Conservation (phyloP, 2,329 filamentous ascomycete species). For the Epicoccum nigrum region DNA sequence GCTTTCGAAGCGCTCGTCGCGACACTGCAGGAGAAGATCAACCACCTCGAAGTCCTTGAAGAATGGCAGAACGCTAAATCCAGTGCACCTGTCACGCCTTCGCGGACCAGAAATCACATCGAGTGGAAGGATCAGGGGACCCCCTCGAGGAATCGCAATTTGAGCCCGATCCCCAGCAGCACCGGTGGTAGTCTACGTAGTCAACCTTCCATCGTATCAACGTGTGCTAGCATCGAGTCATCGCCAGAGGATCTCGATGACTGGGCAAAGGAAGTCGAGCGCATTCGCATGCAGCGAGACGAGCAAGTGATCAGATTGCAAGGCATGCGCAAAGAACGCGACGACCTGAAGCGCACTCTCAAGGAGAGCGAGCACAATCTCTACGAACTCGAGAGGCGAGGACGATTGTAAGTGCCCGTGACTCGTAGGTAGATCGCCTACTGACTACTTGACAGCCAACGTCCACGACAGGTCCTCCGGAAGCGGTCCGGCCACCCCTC, state of each 20-base stretch:
- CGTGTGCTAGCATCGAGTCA: conserved; percentile 25
- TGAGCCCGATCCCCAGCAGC: conserved; percentile 15
- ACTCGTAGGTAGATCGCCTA: not conserved
- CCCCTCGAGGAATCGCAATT: conserved; percentile 12
- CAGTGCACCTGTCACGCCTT: conserved; percentile 11
- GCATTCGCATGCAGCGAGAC: conserved; percentile 41
- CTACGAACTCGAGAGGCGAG: conserved; percentile 34
- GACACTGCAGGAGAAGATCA: conserved; percentile 39
- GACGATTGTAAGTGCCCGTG: conserved; percentile 7
- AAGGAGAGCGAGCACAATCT: conserved; percentile 43
- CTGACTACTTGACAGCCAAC: conserved; percentile 7
- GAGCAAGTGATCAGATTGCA: conserved; percentile 43
- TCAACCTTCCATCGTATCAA: conserved; percentile 27
- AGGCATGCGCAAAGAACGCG: conserved; percentile 38
- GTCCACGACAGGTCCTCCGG: conserved; percentile 24
- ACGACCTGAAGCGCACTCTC: conserved; percentile 39
- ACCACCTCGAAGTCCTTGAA: conserved; percentile 32
- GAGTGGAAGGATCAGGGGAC: conserved; percentile 21
- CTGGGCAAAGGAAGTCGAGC: conserved; percentile 44
- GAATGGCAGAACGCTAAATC: conserved; percentile 29
- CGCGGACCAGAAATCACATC: conserved; percentile 12
- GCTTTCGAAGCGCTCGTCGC: conserved; percentile 39
- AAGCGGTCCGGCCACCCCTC: conserved; percentile 19
- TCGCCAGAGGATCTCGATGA: conserved; percentile 30
- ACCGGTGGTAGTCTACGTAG: conserved; percentile 20